phyloP scores from a whole-genome alignment of 2,329 filamentous ascomycete species.

The Coniella lustricola region DNA sequence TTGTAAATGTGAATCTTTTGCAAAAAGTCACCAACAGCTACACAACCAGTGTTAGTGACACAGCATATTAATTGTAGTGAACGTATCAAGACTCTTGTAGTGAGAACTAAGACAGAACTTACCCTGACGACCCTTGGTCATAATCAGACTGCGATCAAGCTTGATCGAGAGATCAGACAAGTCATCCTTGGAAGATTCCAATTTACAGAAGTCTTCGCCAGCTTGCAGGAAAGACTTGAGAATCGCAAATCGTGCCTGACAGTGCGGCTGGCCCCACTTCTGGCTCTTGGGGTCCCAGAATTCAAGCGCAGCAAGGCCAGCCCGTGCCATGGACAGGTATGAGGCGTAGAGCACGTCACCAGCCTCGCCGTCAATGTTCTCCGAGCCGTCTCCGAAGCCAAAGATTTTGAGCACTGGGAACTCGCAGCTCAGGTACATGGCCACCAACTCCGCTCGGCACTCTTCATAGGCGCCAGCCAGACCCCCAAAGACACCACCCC shows the following conservation, averaged over 20 bases:
- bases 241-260: slow-evolving; percentile 86
- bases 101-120: slow-evolving; percentile 22
- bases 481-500: slow-evolving; percentile 85
- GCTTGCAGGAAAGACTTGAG: slow-evolving; percentile 78
- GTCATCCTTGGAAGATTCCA: slow-evolving; percentile 66
- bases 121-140: slow-evolving; percentile 69
- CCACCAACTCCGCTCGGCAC: slow-evolving; percentile 88
- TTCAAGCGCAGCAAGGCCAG: slow-evolving; percentile 81
- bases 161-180: slow-evolving; percentile 76
- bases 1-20: slow-evolving; percentile 93
- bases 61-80: background rate
- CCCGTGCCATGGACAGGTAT: slow-evolving; percentile 89
- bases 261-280: slow-evolving; percentile 92
- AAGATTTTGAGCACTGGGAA: slow-evolving; percentile 87
- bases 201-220: slow-evolving; percentile 77
- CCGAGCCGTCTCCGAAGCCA: slow-evolving; percentile 72
- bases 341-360: slow-evolving; percentile 82
- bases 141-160: slow-evolving; percentile 79
- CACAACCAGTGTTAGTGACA: slow-evolving; percentile 1
- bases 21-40: slow-evolving; percentile 75
- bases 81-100: no score
- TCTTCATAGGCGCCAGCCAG: slow-evolving; percentile 89
- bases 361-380: slow-evolving; percentile 66
- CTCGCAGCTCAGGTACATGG: slow-evolving; percentile 83
- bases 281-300: slow-evolving; percentile 88